These are phyloP conservation scores for Huntiella abstrusa DNA, from an alignment of 2,329 filamentous ascomycete genomes.

Conservation along the genomic window DNA sequence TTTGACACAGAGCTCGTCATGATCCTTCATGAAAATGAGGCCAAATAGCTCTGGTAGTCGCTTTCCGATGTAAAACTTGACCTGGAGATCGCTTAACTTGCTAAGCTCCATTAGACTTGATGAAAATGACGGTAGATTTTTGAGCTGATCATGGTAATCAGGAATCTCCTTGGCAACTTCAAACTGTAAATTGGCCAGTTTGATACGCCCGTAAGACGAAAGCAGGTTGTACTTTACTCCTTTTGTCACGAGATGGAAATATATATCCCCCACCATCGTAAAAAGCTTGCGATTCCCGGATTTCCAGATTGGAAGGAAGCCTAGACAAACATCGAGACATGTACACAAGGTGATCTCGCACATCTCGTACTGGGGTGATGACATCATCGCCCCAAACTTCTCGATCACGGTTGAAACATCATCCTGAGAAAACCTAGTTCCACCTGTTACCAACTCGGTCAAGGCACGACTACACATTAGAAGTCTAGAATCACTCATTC, in stretches of 20 bases:
- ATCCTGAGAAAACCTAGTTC: constrained; percentile 29
- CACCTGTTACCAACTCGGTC: constrained; percentile 33
- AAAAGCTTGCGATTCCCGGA: constrained; percentile 39
- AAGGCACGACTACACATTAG: constrained; percentile 31
- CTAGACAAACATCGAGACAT: constrained; percentile 48
- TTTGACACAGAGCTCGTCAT: constrained; percentile 71
- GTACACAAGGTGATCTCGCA: constrained; percentile 55
- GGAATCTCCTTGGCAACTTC: constrained; percentile 47
- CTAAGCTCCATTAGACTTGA: constrained; percentile 62
- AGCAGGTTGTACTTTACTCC: constrained; percentile 49
- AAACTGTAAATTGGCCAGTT: constrained; percentile 50
- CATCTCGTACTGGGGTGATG: constrained; percentile 42
- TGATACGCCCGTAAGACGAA: constrained; percentile 48
- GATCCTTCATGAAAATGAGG: constrained; percentile 61
- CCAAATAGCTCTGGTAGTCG: constrained; percentile 58
- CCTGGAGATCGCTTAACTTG: constrained; percentile 41
- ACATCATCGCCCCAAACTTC: constrained; percentile 31
- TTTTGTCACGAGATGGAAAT: constrained; percentile 53
- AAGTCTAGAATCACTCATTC: constrained; percentile 32
- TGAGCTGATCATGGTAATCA: constrained; percentile 41
- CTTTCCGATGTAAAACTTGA: constrained; percentile 59
- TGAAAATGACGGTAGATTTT: constrained; percentile 36
- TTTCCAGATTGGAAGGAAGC: constrained; percentile 44
- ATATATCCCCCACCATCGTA: constrained; percentile 55
- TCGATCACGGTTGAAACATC: constrained; percentile 30